Conservation (phyloP, 2,329 filamentous ascomycete genomes). For the Aspergillus piperis region DNA sequence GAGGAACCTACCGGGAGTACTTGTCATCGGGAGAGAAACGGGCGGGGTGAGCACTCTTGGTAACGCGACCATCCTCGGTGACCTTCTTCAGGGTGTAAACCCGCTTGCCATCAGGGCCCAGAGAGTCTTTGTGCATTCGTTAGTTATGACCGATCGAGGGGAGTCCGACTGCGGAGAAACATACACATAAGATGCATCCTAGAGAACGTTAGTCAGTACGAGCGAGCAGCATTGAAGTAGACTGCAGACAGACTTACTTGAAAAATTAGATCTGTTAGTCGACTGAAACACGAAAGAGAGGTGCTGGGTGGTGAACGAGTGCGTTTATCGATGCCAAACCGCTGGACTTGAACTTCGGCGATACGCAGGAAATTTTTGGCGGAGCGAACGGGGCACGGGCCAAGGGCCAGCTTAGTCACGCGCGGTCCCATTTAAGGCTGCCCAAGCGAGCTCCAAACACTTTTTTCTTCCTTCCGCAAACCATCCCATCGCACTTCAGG, state of each 20-base stretch:
- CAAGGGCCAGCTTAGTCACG: conserved; percentile 23
- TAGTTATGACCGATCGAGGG: conserved; percentile 7
- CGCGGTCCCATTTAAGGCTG: conserved; percentile 11
- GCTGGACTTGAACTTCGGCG: conserved; percentile 10
- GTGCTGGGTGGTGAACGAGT: neutral
- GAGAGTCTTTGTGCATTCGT: conserved; percentile 64
- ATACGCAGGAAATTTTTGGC: conserved; percentile 21
- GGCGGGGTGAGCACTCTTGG: conserved; percentile 93
- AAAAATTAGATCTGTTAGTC: conserved; percentile 1
- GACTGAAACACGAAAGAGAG: neutral
- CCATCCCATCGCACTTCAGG: conserved; percentile 1
- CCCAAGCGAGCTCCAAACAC: conserved; percentile 5
- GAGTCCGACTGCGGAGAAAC: conserved; percentile 15
- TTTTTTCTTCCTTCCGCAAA: conserved; percentile 19
- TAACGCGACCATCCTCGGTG: conserved; percentile 69
- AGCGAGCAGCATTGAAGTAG: conserved; percentile 12
- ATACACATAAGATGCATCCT: conserved; percentile 47
- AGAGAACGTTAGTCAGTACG: neutral
- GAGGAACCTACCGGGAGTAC: conserved; percentile 69
- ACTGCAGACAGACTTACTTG: conserved; percentile 30
- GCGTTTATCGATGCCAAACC: neutral
- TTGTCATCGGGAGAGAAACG: conserved; percentile 98
- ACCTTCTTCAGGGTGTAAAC: conserved; percentile 93
- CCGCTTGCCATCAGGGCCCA: conserved; percentile 80
- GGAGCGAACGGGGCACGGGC: conserved; percentile 16